Conservation (phyloP, 192 early-diverging fungal genomes). For the Backusella circina region DNA sequence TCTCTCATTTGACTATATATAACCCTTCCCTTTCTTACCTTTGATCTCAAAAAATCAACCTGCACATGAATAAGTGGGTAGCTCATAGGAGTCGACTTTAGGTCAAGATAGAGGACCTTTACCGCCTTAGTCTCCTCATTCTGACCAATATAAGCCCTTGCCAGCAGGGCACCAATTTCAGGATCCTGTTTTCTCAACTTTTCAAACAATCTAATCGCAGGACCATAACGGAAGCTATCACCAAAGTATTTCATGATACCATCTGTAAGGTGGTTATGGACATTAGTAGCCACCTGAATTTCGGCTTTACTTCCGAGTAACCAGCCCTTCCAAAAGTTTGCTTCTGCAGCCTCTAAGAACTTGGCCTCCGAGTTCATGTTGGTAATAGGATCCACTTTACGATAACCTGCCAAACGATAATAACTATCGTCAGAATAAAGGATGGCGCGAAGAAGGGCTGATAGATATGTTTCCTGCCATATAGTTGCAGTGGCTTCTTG, state of each 20-base stretch:
- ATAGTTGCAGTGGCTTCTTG: conserved; percentile 72
- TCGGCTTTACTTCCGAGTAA: conserved; percentile 90
- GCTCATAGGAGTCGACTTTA: conserved; percentile 76
- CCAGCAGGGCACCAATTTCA: conserved; percentile 89
- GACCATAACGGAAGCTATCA: conserved; percentile 74
- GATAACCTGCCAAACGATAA: conserved; percentile 82
- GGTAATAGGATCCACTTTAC: conserved; percentile 87
- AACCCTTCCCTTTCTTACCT: conserved; percentile 44
- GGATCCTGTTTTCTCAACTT: conserved; percentile 74
- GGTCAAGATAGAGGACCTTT: conserved; percentile 78
- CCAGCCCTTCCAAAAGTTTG: conserved; percentile 93
- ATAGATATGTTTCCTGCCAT: conserved; percentile 91
- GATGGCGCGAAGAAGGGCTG: conserved; percentile 84
- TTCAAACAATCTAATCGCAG: conserved; percentile 83
- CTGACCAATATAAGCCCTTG: conserved; percentile 69
- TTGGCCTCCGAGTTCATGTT: conserved; percentile 65
- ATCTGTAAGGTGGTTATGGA: conserved; percentile 85
- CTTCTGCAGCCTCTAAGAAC: conserved; percentile 81
- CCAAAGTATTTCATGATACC: conserved; percentile 90
- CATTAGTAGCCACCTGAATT: conserved; percentile 87
- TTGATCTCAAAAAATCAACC: conserved; percentile 81
- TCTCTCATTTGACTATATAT: too few species aligned
- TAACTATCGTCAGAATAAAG: conserved; percentile 87
- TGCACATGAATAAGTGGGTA: conserved; percentile 88
- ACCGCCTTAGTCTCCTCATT: conserved; percentile 95